phyloP scores from a whole-genome alignment of 2,329 filamentous ascomycete genomes.

The Ophiocordyceps australis region DNA sequence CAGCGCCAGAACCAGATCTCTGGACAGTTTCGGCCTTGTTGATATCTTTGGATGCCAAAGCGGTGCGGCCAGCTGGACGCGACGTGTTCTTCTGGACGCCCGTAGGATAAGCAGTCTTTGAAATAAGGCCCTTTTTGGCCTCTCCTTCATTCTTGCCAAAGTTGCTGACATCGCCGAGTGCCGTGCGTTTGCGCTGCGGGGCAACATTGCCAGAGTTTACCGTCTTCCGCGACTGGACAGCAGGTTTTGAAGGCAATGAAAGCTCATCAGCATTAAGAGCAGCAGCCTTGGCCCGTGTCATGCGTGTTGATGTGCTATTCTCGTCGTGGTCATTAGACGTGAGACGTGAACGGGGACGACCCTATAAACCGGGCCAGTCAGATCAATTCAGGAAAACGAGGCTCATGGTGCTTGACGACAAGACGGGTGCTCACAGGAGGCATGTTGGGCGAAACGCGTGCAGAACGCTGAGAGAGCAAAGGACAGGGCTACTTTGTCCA shows the following conservation, averaged over 20 bases:
- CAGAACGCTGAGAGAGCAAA: too few species aligned
- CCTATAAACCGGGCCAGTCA: constrained; percentile 45
- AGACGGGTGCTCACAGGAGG: background rate
- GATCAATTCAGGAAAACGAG: constrained; percentile 3
- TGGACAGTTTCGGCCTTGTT: constrained; percentile 55
- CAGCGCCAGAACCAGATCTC: constrained; percentile 54
- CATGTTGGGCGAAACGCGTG: too few species aligned
- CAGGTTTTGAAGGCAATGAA: constrained; percentile 37
- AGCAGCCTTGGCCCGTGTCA: constrained; percentile 85
- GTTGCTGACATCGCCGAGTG: constrained; percentile 90
- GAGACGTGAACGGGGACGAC: constrained; percentile 58
- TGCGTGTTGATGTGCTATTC: constrained; percentile 67
- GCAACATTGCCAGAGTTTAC: constrained; percentile 29
- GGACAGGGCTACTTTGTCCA: too few species aligned
- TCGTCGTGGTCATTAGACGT: constrained; percentile 91
- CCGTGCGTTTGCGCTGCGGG: constrained; percentile 53
- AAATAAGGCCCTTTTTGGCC: constrained; percentile 60
- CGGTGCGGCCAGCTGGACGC: constrained; percentile 39
- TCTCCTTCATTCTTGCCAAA: constrained; percentile 58
- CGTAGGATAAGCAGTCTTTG: constrained; percentile 67
- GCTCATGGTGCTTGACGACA: background rate
- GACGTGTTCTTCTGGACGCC: constrained; percentile 57
- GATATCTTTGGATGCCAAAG: constrained; percentile 44
- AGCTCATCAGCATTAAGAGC: constrained; percentile 49
- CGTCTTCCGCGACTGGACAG: constrained; percentile 54